phyloP scores from a whole-genome alignment of 345 rosid species.

The Carallia brachiata region DNA sequence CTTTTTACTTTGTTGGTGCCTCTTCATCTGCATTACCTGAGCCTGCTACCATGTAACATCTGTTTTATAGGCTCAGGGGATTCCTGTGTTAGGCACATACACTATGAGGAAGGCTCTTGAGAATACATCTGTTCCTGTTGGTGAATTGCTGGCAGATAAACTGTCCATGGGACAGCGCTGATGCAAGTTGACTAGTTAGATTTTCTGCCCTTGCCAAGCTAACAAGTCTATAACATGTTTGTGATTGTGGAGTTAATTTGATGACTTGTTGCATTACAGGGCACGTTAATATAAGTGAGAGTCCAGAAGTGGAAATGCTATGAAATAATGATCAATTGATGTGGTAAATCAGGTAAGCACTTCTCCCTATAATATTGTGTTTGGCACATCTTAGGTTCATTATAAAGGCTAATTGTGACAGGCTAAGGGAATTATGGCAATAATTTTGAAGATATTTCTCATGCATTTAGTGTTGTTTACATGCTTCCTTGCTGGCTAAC shows the following conservation, averaged over 20 bases:
- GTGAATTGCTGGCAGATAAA: slow-evolving; percentile 73
- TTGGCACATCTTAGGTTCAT: too few relatives aligned
- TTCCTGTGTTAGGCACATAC: slow-evolving; percentile 69
- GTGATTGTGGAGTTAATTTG: slow-evolving; percentile 22
- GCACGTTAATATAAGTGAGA: slow-evolving; percentile 71
- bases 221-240: slow-evolving; percentile 8
- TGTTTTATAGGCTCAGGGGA: slow-evolving; percentile 65
- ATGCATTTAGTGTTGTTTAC: too few relatives aligned
- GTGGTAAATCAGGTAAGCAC: too few relatives aligned
- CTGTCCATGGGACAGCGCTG: slow-evolving; percentile 91
- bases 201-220: slow-evolving; percentile 13
- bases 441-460: too few relatives aligned
- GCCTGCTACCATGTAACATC: slow-evolving; percentile 19
- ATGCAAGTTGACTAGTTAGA: slow-evolving; percentile 92
- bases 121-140: slow-evolving; percentile 71
- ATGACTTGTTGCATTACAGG: slow-evolving; percentile 42
- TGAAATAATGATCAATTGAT: too few relatives aligned
- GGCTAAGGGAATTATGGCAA: too few relatives aligned
- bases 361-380: too few relatives aligned
- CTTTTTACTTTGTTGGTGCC: slow-evolving; percentile 10
- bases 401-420: too few relatives aligned
- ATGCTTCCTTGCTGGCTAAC: too few relatives aligned
- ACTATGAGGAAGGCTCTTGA: slow-evolving; percentile 84
- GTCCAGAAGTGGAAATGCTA: slow-evolving; percentile 27
- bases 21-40: slow-evolving; percentile 6